These are phyloP conservation scores for Talaromyces pinophilus DNA, from an alignment of 2,329 filamentous ascomycete species.

Conservation along the genomic window DNA sequence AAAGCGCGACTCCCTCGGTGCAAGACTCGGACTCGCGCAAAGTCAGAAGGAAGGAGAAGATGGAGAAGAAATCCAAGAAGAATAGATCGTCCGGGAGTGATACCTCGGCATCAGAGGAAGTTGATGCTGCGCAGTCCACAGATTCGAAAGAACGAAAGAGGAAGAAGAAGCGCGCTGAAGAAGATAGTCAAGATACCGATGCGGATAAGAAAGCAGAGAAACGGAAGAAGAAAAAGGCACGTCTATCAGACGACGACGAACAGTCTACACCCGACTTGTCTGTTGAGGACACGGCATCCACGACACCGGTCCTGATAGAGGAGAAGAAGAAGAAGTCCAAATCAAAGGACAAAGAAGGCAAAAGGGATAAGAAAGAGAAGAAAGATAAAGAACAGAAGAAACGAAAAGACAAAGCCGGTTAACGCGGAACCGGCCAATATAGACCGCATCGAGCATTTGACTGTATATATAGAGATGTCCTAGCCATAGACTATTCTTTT, in stretches of 20 bases:
- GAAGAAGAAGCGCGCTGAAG: slow-evolving; percentile 22
- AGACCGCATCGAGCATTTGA: neutral
- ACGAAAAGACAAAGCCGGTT: neutral
- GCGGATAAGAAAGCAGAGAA: slow-evolving; percentile 10
- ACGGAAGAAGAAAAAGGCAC: slow-evolving; percentile 28
- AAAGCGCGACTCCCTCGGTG: neutral
- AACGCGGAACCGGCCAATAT: neutral
- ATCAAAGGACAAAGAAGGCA: slow-evolving; percentile 32
- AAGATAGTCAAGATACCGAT: neutral
- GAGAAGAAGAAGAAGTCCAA: slow-evolving; percentile 26
- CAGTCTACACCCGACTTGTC: slow-evolving; percentile 5
- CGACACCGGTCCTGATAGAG: slow-evolving; percentile 22
- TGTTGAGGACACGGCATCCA: slow-evolving; percentile 16
- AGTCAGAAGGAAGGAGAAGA: slow-evolving; percentile 20
- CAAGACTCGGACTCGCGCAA: neutral
- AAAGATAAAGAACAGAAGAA: slow-evolving; percentile 38
- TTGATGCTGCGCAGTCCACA: slow-evolving; percentile 34
- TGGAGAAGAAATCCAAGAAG: slow-evolving; percentile 25
- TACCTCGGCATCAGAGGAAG: neutral
- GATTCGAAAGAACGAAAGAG: slow-evolving; percentile 26
- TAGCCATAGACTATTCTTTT: slow-evolving; percentile 21
- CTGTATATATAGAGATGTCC: slow-evolving; percentile 21
- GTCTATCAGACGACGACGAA: neutral
- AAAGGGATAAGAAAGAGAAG: slow-evolving; percentile 33
- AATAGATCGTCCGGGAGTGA: neutral